A percentile compares a stretch with the other conserved stretches of the same genome.
Conservation (phyloP, 2,329 filamentous ascomycete species). For the Phyllosticta ampelicida region DNA sequence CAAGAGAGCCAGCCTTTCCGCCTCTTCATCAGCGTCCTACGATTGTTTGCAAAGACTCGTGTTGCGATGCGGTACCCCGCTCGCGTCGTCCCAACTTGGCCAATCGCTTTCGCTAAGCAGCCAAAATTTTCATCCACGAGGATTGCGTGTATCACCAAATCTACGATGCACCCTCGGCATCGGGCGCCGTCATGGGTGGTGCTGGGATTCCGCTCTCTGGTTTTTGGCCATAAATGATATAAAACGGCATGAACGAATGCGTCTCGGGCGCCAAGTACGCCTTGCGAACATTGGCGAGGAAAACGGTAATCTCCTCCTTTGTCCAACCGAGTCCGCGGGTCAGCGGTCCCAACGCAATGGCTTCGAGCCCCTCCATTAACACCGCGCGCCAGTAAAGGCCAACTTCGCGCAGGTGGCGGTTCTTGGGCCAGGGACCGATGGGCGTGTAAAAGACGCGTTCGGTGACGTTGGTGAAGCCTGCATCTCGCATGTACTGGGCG, state of each 20-base stretch:
- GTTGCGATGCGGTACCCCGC: not conserved
- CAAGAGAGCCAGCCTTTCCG: not conserved
- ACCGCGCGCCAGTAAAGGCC: conserved; percentile 15
- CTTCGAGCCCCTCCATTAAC: conserved; percentile 14
- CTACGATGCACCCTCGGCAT: not conserved
- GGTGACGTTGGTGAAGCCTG: conserved; percentile 43
- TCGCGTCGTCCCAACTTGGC: not conserved
- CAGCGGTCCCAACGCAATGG: conserved; percentile 14
- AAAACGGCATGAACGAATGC: conserved; percentile 45
- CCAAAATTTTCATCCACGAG: not conserved
- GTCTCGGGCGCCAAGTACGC: conserved; percentile 21
- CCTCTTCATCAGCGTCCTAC: not conserved
- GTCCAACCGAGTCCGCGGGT: conserved; percentile 14
- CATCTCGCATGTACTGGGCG: conserved; percentile 37
- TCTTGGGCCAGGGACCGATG: conserved; percentile 45
- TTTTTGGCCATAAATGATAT: conserved; percentile 46
- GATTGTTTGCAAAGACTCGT: not conserved
- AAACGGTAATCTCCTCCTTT: conserved; percentile 13
- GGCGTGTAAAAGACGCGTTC: conserved; percentile 43
- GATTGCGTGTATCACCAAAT: not conserved
- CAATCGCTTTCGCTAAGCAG: not conserved
- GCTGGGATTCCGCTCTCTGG: conserved; percentile 19
- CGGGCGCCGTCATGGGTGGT: not conserved
- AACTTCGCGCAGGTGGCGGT: conserved; percentile 13
- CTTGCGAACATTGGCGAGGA: conserved; percentile 9